phyloP scores from a whole-genome alignment of 2,329 filamentous ascomycete genomes.

The Diaporthe caulivora region DNA sequence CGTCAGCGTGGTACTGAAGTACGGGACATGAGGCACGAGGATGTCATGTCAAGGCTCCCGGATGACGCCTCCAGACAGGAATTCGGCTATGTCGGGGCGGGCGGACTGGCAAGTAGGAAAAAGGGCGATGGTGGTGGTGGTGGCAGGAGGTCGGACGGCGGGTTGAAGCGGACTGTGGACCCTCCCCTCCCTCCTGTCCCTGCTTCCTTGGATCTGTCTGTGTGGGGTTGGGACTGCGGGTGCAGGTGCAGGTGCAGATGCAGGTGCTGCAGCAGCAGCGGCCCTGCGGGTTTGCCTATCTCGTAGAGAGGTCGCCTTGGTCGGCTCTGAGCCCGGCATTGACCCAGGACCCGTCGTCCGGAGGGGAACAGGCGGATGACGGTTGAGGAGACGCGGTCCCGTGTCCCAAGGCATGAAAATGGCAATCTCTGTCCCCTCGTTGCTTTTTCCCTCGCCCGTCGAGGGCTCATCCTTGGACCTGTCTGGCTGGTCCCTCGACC shows the following conservation, averaged over 20 bases:
- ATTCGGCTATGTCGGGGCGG: background rate
- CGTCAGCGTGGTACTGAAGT: background rate
- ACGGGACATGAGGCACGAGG: background rate
- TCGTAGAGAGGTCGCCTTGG: background rate
- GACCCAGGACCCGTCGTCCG: slow-evolving; percentile 7
- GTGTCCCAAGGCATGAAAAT: background rate
- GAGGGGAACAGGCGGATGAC: background rate
- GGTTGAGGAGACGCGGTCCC: background rate
- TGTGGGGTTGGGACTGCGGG: slow-evolving; percentile 3
- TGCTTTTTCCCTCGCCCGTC: background rate
- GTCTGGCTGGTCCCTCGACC: background rate
- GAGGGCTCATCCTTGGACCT: slow-evolving; percentile 22
- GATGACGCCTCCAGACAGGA: background rate
- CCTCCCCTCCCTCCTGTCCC: background rate
- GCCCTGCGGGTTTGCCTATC: background rate
- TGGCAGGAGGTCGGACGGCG: background rate
- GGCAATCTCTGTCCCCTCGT: background rate
- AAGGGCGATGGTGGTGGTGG: background rate
- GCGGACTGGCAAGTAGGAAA: background rate
- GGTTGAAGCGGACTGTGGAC: slow-evolving; percentile 7
- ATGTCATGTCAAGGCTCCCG: background rate
- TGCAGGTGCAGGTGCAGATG: background rate
- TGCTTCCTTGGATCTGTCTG: background rate
- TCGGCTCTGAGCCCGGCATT: slow-evolving; percentile 23
- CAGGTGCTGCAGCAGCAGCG: too few relatives aligned